Evolutionary conservation across 495 filamentous ascomycete species (phyloP), one percentile per base, ranked within the genome.

Genomic region (Xylaria palmicola): DNA sequence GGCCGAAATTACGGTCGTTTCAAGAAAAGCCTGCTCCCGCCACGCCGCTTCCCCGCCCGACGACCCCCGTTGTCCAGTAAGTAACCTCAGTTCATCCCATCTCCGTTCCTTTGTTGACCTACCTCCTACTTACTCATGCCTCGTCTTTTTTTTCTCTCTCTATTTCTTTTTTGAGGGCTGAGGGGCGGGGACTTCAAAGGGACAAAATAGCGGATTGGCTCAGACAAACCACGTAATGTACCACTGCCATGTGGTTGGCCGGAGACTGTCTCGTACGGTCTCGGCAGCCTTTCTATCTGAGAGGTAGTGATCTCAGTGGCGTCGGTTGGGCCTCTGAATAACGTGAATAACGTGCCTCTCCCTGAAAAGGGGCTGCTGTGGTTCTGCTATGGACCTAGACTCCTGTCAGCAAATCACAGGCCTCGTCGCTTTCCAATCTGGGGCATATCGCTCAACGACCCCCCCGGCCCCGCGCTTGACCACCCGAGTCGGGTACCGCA

Each of bases 381-480:
- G 55, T 34, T 48, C 32, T 32, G 52, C 37, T 39, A 22, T 26
- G 30, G 40, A 8, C 34, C n/a, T 27, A 29, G 24, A 22, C 2
- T 32, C 17, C 29, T 36, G 29, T 57, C 41, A 48, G 26, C 47
- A 39, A 37, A 54, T 53, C 49, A 40, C 22, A 30, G 22, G 52
- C 52, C 30, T 37, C 22, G 54, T 29, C 13, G 27, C 22, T 36
- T 57, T 50, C 40, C 56, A 13, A 50, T 59, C 56, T 59, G 44
- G 44, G 43, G 43, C 43, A 50, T 36, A 29, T 50, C 56, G 27
- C 51, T 41, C 51, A 41, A 41, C 37, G 4, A 32, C 9, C 26
- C 9, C 26, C 34, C 49, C 62, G 37, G 63, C 58, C 61, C 68
- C 68, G 62, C 66, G 61, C 59, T 64, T 68, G 56, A 52, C 20